A percentile compares a stretch with the other conserved stretches of the same genome.
These are phyloP conservation scores for Rosa hybrid DNA, from an alignment of 331 rosid species.

Conservation along the genomic window DNA sequence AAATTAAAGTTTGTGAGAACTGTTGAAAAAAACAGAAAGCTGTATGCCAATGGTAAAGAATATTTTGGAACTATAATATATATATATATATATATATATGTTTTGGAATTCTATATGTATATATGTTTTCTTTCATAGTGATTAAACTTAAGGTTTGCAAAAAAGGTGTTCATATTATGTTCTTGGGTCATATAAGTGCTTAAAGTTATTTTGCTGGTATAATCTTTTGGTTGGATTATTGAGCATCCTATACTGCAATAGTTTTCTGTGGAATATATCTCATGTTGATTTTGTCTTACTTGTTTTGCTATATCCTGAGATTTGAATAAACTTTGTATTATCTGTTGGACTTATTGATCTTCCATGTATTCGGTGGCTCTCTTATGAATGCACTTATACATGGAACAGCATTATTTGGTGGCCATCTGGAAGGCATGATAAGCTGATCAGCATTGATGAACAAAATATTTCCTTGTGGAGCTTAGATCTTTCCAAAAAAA, in stretches of 20 bases:
- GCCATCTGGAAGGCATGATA: conserved; percentile 93
- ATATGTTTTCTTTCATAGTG: not conserved
- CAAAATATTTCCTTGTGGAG: conserved; percentile 83
- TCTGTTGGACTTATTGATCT: conserved; percentile 3
- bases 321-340: not conserved
- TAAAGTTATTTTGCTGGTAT: not conserved
- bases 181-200: not conserved
- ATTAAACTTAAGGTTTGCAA: not conserved
- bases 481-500: conserved; percentile 83
- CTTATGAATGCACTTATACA: conserved; percentile 18
- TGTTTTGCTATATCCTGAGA: conserved; percentile 1
- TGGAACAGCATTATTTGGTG: conserved; percentile 88
- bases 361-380: conserved; percentile 5
- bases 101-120: too few relatives aligned
- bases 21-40: not conserved
- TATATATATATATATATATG: too few relatives aligned
- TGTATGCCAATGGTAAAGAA: not conserved
- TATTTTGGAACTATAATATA: not conserved
- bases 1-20: not conserved
- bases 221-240: not conserved
- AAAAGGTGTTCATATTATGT: not conserved
- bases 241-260: not conserved
- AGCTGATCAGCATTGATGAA: conserved; percentile 83
- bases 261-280: not conserved
- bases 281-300: not conserved